Base-by-base conservation (phyloP, 768 basidiomycete species). In the Coprinellus micaceus region DNA sequence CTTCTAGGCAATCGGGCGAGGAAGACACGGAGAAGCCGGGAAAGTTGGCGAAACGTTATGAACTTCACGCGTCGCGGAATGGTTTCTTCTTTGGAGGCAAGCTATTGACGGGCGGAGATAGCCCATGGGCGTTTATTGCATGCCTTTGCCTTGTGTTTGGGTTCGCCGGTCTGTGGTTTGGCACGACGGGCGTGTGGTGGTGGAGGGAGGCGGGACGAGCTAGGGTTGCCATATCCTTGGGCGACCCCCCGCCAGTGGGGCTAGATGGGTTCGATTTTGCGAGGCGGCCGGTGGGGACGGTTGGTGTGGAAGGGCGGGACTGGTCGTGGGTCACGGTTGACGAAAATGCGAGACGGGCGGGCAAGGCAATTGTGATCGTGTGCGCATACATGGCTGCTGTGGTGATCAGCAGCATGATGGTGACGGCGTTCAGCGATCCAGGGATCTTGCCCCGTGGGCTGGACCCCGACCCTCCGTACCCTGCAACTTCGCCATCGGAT, bases 381-480 rank as follows among this genome's bases (percentile, higher is more conserved):
- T 56, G 75, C 37, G 77, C 70, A 7, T 83, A 83, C 61, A 61
- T 82, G 57, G 65, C 75, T 4, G 75, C 89, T 49, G 65, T 96
- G 59, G 87, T 86, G 17, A 72, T 92, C 19, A 82, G 83, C 11
- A 85, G 77, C 58, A 92, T 95, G 90, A 61, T 91, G 52, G 78
- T 84, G 10, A 91, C 92, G 41, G 39, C 53, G 15, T 49, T 33
- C 58, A 89, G 88, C 28, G 90, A 95, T 65, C 88, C 91, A 51
- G 96, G 96, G 11, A 94, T 98, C 52, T 70, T 98, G 22, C 96
- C 96, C 12, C 82, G 95, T 4, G 77, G 89, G 66, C 69, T 98
- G 28, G 96, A 98, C 73, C 86, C 80, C 13, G 83, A 91, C 58
- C 94, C 94, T 0, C 94, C 93, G 9, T 83, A 85, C 62, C 82